These are phyloP conservation scores for Fraxinus anomala DNA, from an alignment of 257 asterid genomes.

Conservation along the genomic window DNA sequence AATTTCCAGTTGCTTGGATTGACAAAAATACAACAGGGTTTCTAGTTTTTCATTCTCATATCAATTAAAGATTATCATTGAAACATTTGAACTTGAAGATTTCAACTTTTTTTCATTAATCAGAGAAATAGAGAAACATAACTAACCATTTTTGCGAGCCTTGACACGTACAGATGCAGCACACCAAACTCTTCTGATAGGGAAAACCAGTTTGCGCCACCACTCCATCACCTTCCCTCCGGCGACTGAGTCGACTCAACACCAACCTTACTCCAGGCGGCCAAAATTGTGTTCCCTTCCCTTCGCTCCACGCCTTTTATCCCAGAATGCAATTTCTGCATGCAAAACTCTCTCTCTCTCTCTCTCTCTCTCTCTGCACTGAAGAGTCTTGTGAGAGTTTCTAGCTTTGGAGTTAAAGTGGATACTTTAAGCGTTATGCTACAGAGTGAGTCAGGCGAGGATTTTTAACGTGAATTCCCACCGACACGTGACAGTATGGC, in stretches of 20 bases:
- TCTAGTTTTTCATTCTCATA: no score
- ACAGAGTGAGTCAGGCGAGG: neutral
- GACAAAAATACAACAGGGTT: no score
- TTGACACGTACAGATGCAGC: neutral
- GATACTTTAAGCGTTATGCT: neutral
- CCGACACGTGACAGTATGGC: constrained; percentile 30
- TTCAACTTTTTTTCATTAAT: no score
- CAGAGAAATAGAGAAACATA: neutral
- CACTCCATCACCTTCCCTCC: neutral
- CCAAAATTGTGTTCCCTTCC: neutral
- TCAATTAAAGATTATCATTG: neutral
- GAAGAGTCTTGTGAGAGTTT: neutral
- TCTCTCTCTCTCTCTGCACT: no score
- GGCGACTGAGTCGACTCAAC: neutral
- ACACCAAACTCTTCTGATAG: neutral
- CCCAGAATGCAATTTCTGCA: neutral
- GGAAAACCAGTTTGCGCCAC: constrained; percentile 13
- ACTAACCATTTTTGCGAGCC: constrained; percentile 6
- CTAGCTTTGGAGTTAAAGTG: neutral
- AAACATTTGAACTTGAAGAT: no score
- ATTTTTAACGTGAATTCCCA: neutral
- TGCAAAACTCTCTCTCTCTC: neutral
- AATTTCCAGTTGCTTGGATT: neutral
- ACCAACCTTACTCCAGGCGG: neutral
- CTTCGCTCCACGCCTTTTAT: neutral